Conservation (phyloP, 768 basidiomycete species). For the Phaffia tasmanica region DNA sequence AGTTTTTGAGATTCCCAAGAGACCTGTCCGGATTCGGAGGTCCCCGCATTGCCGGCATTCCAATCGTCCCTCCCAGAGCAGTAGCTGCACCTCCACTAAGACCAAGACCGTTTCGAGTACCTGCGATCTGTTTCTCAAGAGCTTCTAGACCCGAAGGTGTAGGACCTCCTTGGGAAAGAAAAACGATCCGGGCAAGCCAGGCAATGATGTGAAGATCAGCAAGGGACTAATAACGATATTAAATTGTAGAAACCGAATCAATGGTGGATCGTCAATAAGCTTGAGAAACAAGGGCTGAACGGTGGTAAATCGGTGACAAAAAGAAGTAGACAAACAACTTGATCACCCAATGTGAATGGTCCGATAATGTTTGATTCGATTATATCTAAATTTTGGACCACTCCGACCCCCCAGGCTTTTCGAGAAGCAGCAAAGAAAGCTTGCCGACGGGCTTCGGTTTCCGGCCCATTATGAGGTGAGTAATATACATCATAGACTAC, state of each 20-base stretch:
- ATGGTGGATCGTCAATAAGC: no score
- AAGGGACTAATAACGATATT: slow-evolving; percentile 43
- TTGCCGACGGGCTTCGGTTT: slow-evolving; percentile 19
- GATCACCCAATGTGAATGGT: slow-evolving; percentile 50
- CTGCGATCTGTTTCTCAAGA: slow-evolving; percentile 46
- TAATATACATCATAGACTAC: slow-evolving; percentile 33
- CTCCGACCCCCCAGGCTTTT: slow-evolving; percentile 35
- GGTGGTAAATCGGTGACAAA: neutral
- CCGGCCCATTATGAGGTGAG: neutral
- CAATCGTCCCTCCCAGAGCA: slow-evolving; percentile 5
- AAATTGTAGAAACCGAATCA: no score
- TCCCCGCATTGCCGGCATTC: neutral
- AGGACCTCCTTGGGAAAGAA: slow-evolving; percentile 48
- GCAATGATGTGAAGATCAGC: slow-evolving; percentile 70
- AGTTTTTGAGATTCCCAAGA: neutral
- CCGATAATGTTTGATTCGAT: slow-evolving; percentile 35
- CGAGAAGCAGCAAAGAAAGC: slow-evolving; percentile 36
- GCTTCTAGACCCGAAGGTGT: slow-evolving; percentile 31
- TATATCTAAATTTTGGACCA: slow-evolving; percentile 35
- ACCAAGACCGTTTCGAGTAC: slow-evolving; percentile 28
- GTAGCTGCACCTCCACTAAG: neutral
- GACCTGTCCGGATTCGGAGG: neutral
- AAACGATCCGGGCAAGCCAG: slow-evolving; percentile 56
- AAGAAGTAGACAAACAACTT: slow-evolving; percentile 42
- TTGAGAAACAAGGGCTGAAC: neutral